Evolutionary conservation across 306 rosid species (phyloP).

Genomic region (Myrica gale): DNA sequence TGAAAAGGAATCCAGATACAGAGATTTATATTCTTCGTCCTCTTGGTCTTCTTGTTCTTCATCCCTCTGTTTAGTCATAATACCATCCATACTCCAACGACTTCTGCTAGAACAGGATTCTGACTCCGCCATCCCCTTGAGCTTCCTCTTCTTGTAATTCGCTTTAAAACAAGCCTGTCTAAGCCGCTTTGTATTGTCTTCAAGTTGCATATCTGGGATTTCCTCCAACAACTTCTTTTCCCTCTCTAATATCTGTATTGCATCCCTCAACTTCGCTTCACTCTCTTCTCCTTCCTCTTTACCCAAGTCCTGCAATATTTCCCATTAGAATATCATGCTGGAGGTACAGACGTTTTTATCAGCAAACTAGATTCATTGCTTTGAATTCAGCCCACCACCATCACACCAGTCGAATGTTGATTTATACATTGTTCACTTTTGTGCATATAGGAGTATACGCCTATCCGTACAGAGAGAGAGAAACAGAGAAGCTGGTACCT

Average conservation of each 20-base stretch:
- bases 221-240: slow-evolving; percentile 79
- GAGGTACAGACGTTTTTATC: too few species aligned
- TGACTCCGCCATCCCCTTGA: slow-evolving; percentile 19
- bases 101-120: neutral
- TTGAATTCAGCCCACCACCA: too few species aligned
- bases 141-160: slow-evolving; percentile 79
- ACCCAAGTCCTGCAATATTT: slow-evolving; percentile 43
- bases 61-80: neutral
- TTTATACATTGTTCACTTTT: too few species aligned
- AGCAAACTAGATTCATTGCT: too few species aligned
- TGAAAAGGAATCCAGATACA: neutral
- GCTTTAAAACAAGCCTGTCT: slow-evolving; percentile 92
- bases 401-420: too few species aligned
- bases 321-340: too few species aligned
- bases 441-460: neutral
- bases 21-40: neutral
- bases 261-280: slow-evolving; percentile 49
- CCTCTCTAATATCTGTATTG: slow-evolving; percentile 52
- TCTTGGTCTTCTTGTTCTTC: too few species aligned
- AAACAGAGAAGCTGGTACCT: slow-evolving; percentile 33
- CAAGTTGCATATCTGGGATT: slow-evolving; percentile 63
- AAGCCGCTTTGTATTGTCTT: slow-evolving; percentile 60
- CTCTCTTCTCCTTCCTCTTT: slow-evolving; percentile 43
- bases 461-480: neutral
- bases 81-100: neutral